A percentile compares a stretch with the other conserved stretches of the same genome.
These are phyloP conservation scores for Rhamnella rubrinervis DNA, from an alignment of 331 rosid genomes.

Conservation along the genomic window DNA sequence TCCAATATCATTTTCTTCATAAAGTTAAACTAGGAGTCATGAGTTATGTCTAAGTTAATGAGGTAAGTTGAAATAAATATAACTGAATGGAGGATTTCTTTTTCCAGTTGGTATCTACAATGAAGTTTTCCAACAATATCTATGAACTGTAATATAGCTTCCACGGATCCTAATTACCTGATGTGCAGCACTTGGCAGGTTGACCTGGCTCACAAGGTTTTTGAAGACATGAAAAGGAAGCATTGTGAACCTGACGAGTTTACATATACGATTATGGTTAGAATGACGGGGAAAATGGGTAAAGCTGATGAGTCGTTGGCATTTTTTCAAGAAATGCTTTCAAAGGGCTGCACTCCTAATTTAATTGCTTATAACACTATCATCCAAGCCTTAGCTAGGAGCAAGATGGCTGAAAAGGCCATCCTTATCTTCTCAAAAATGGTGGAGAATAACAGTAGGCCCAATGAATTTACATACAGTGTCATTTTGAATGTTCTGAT, in stretches of 20 bases:
- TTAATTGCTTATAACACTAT: conserved; percentile 70
- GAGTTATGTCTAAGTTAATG: no score
- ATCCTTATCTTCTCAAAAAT: conserved; percentile 65
- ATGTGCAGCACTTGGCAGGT: conserved; percentile 58
- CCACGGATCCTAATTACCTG: conserved; percentile 28
- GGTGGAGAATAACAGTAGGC: conserved; percentile 72
- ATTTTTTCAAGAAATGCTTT: conserved; percentile 62
- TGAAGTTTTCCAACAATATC: no score
- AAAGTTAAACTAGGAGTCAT: no score
- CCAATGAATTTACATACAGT: conserved; percentile 79
- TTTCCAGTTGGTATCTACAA: no score
- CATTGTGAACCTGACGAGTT: conserved; percentile 80
- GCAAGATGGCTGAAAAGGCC: conserved; percentile 71
- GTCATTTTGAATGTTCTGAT: conserved; percentile 66
- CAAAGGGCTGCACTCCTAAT: conserved; percentile 57
- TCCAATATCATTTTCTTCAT: no score
- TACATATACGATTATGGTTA: conserved; percentile 89
- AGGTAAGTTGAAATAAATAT: no score
- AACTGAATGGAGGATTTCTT: no score
- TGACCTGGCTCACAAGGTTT: conserved; percentile 66
- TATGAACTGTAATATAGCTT: not conserved
- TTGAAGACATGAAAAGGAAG: conserved; percentile 82
- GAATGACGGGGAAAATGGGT: conserved; percentile 74
- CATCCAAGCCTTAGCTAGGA: conserved; percentile 79
- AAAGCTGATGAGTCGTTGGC: conserved; percentile 53